Evolutionary conservation across 805 yeast species (phyloP).

Genomic region (Teunomyces aglyptinius): DNA sequence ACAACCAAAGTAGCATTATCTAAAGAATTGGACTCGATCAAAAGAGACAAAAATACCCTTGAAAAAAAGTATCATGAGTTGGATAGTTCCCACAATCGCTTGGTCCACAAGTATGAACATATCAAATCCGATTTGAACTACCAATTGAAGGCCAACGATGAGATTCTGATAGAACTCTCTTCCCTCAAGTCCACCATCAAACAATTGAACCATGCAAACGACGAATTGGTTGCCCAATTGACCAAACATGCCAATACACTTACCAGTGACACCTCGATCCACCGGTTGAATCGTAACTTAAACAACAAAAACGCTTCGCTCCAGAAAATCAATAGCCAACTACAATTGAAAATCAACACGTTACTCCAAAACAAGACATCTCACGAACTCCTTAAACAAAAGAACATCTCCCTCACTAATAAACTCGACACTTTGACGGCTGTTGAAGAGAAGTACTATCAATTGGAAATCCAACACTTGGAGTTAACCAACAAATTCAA

Average conservation of each 20-base stretch:
- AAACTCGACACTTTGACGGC: conserved; percentile 39
- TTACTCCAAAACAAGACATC: conserved; percentile 48
- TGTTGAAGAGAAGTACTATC: conserved; percentile 45
- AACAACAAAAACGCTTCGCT: conserved; percentile 31
- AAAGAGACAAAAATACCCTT: conserved; percentile 15
- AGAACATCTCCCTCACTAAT: conserved; percentile 42
- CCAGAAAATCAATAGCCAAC: conserved; percentile 51
- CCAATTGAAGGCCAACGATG: conserved; percentile 33
- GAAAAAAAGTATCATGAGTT: conserved; percentile 13
- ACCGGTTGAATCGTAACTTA: conserved; percentile 16
- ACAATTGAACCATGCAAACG: conserved; percentile 30
- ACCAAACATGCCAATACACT: conserved; percentile 20
- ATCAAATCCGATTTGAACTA: conserved; percentile 35
- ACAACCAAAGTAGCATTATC: conserved; percentile 10
- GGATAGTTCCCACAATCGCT: conserved; percentile 20
- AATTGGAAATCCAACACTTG: conserved; percentile 49
- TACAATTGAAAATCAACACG: conserved; percentile 52
- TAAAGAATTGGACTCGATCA: conserved; percentile 17
- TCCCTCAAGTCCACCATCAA: conserved; percentile 25
- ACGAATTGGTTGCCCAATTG: conserved; percentile 30
- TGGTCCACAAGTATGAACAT: conserved; percentile 29
- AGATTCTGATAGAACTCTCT: conserved; percentile 37
- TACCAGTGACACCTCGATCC: conserved; percentile 9
- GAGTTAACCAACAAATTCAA: conserved; percentile 46
- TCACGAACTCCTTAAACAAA: conserved; percentile 54